Conservation (phyloP, 2,329 filamentous ascomycete species). For the Diaporthe helianthi region DNA sequence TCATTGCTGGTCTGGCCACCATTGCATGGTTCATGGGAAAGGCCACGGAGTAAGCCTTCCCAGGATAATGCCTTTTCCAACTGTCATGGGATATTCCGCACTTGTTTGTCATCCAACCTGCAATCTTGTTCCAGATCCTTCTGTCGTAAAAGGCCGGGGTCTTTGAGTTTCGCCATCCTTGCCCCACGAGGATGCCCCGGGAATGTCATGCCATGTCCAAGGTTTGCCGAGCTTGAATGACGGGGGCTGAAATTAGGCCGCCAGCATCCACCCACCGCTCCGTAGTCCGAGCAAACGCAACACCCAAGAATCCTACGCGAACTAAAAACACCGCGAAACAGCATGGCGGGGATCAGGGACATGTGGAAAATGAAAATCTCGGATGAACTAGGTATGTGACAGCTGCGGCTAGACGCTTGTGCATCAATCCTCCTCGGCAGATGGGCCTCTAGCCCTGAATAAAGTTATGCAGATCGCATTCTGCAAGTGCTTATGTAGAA, state of each 20-base stretch:
- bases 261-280: background rate
- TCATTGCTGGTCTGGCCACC: conserved; percentile 52
- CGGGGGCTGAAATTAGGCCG: background rate
- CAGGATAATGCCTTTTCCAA: too few relatives aligned
- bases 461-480: too few relatives aligned
- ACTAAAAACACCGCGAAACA: too few relatives aligned
- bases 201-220: background rate
- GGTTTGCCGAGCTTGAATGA: background rate
- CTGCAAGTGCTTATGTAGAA: too few relatives aligned
- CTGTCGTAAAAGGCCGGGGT: conserved; percentile 34
- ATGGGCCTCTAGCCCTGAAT: too few relatives aligned
- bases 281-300: background rate
- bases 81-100: conserved; percentile 39
- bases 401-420: too few relatives aligned
- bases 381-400: too few relatives aligned
- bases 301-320: background rate
- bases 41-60: too few relatives aligned
- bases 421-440: too few relatives aligned
- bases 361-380: too few relatives aligned
- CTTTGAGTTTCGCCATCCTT: conserved; percentile 42
- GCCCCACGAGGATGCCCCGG: background rate
- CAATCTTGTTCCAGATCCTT: conserved; percentile 46
- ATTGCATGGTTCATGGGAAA: conserved; percentile 46
- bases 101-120: conserved; percentile 44
- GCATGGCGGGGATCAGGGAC: too few relatives aligned